These are phyloP conservation scores for Alternaria viburni DNA, from an alignment of 2,329 filamentous ascomycete genomes.

Conservation along the genomic window DNA sequence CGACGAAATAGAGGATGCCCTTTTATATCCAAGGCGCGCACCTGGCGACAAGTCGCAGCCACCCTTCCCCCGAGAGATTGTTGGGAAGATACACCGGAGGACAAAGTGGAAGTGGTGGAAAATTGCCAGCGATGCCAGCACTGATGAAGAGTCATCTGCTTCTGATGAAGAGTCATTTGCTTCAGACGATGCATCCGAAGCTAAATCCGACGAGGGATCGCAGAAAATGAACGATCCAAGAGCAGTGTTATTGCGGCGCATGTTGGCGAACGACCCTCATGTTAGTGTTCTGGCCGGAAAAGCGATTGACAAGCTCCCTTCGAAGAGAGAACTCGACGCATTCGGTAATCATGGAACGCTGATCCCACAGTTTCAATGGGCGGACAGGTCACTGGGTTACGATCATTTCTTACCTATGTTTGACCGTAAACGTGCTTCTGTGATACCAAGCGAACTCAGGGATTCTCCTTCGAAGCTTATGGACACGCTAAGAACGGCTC, in stretches of 20 bases:
- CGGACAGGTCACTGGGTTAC: not conserved
- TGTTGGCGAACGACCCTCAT: constrained; percentile 13
- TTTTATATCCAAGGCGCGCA: too few relatives aligned
- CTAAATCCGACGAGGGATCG: constrained; percentile 14
- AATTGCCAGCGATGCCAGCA: constrained; percentile 26
- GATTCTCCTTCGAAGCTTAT: constrained; percentile 20
- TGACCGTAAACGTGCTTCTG: constrained; percentile 12
- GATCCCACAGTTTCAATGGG: not conserved
- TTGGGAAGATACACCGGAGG: too few relatives aligned
- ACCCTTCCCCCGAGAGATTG: too few relatives aligned
- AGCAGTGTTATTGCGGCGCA: constrained; percentile 6
- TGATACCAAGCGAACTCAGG: constrained; percentile 17
- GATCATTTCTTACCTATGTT: constrained; percentile 23
- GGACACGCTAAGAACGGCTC: constrained; percentile 15
- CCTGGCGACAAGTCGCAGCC: too few relatives aligned
- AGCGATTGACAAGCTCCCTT: not conserved
- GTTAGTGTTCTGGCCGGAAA: not conserved
- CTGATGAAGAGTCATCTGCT: constrained; percentile 21
- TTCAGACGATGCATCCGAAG: not conserved
- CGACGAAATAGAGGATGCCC: too few relatives aligned
- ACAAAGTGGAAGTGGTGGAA: not conserved
- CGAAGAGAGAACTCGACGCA: not conserved
- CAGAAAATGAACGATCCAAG: constrained; percentile 8
- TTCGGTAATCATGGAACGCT: not conserved
- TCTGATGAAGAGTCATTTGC: constrained; percentile 8